Percentiles rank a stretch among this genome's conserved stretches.
Evolutionary conservation across 208 protist species (phyloP).

Genomic region (Acanthamoeba triangularis): DNA sequence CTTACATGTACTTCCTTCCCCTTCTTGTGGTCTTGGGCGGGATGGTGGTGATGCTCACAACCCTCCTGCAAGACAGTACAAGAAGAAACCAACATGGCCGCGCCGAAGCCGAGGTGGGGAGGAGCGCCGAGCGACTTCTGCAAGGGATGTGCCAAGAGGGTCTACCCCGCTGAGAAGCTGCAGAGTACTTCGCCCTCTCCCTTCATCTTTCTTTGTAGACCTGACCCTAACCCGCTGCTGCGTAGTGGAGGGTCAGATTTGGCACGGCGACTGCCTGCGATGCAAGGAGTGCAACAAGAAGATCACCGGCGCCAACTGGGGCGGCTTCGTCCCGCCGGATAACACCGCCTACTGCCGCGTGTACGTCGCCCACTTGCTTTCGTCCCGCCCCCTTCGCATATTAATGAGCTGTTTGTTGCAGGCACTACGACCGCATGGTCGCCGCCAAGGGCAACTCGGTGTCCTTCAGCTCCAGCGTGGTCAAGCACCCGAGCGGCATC

Average conservation of each 20-base stretch:
- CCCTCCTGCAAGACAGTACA: not conserved
- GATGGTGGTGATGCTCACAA: too few relatives aligned
- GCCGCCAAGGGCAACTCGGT: conserved; percentile 32
- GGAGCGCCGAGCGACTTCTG: conserved; percentile 43
- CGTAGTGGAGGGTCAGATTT: conserved; percentile 64
- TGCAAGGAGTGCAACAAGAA: conserved; percentile 72
- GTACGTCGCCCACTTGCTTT: not conserved
- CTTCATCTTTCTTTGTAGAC: not conserved
- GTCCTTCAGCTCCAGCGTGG: conserved; percentile 55
- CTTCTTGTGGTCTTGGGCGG: not conserved
- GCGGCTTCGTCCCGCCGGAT: conserved; percentile 56
- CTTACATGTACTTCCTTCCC: too few relatives aligned
- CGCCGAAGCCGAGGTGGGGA: conserved; percentile 52
- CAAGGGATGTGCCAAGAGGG: conserved; percentile 46
- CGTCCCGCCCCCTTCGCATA: not conserved
- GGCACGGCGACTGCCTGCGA: conserved; percentile 52
- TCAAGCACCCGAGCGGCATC: conserved; percentile 44
- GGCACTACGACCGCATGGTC: conserved; percentile 53
- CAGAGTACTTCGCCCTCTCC: not conserved
- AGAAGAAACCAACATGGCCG: not conserved
- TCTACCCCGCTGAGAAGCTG: conserved; percentile 63
- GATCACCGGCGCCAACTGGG: conserved; percentile 61
- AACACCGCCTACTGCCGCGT: conserved; percentile 37
- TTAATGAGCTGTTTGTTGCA: not conserved
- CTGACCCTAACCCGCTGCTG: not conserved